These are phyloP conservation scores for Umbelopsis sp. DNA, from an alignment of 192 early-diverging fungal genomes.

Conservation along the genomic window DNA sequence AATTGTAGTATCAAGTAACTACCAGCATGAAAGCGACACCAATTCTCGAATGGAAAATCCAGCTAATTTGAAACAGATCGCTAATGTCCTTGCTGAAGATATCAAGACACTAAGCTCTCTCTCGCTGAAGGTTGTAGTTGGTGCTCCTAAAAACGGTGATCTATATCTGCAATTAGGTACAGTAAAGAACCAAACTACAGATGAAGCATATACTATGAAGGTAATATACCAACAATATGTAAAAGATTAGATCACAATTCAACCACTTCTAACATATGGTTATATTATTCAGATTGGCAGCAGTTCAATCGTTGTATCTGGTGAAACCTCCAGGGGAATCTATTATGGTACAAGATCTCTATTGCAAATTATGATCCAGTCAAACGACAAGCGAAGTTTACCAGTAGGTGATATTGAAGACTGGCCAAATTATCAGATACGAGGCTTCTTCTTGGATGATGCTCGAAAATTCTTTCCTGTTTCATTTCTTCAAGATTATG, in stretches of 20 bases:
- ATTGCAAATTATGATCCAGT: constrained; percentile 48
- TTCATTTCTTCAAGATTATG: constrained; percentile 45
- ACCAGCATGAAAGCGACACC: neutral
- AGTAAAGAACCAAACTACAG: neutral
- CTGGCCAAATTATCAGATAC: constrained; percentile 47
- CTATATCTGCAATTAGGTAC: neutral
- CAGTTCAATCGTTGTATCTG: neutral
- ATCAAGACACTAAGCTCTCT: neutral
- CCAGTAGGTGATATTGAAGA: constrained; percentile 43
- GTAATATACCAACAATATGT: neutral
- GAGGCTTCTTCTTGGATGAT: constrained; percentile 48
- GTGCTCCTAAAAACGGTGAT: neutral
- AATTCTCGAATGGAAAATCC: constrained; percentile 17
- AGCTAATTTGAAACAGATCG: neutral
- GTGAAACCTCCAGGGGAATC: constrained; percentile 40
- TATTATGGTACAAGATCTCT: constrained; percentile 49
- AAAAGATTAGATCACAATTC: too few species aligned
- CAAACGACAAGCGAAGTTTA: constrained; percentile 38
- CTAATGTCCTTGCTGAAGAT: neutral
- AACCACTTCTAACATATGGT: neutral
- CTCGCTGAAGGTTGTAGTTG: neutral
- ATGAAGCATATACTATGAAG: constrained; percentile 16
- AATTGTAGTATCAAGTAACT: neutral
- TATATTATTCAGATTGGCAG: neutral
- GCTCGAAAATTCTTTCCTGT: constrained; percentile 48